These are phyloP conservation scores for Metschnikowia cubensis DNA, from an alignment of 805 yeast genomes.

Conservation along the genomic window DNA sequence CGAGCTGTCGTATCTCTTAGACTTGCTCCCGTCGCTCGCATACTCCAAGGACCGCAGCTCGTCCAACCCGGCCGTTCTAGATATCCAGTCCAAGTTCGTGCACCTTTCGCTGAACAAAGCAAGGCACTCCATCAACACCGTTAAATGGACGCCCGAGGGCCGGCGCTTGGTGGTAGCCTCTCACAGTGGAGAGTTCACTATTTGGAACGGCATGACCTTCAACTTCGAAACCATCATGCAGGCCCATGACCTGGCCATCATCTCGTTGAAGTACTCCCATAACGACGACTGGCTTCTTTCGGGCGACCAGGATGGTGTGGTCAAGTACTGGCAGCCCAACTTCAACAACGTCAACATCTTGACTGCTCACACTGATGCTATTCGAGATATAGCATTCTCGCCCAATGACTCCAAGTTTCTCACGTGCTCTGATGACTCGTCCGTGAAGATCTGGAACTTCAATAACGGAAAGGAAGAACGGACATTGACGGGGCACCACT, in stretches of 20 bases:
- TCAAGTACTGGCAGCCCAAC: slow-evolving; percentile 97
- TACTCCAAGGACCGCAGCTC: slow-evolving; percentile 38
- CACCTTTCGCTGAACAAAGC: slow-evolving; percentile 90
- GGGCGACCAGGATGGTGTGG: slow-evolving; percentile 87
- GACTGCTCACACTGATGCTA: slow-evolving; percentile 70
- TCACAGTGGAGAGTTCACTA: slow-evolving; percentile 90
- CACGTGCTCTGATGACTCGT: slow-evolving; percentile 91
- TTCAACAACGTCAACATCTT: slow-evolving; percentile 89
- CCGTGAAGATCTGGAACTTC: slow-evolving; percentile 91
- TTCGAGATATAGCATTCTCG: slow-evolving; percentile 83
- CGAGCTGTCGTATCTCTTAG: slow-evolving; percentile 60
- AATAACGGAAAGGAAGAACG: slow-evolving; percentile 82
- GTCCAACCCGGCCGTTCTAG: slow-evolving; percentile 45
- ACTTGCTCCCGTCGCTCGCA: slow-evolving; percentile 63
- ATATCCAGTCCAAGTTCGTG: slow-evolving; percentile 75
- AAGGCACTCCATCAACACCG: slow-evolving; percentile 82
- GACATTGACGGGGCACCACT: slow-evolving; percentile 84
- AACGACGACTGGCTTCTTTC: slow-evolving; percentile 92
- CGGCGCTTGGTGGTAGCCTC: slow-evolving; percentile 84
- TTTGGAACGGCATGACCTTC: slow-evolving; percentile 95
- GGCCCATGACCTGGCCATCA: slow-evolving; percentile 91
- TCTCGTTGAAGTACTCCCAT: slow-evolving; percentile 76
- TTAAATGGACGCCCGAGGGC: slow-evolving; percentile 97
- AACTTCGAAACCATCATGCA: slow-evolving; percentile 97
- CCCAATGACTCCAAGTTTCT: slow-evolving; percentile 90